Evolutionary conservation across 2,329 filamentous ascomycete species (phyloP).

Genomic region (Alternaria rosae): DNA sequence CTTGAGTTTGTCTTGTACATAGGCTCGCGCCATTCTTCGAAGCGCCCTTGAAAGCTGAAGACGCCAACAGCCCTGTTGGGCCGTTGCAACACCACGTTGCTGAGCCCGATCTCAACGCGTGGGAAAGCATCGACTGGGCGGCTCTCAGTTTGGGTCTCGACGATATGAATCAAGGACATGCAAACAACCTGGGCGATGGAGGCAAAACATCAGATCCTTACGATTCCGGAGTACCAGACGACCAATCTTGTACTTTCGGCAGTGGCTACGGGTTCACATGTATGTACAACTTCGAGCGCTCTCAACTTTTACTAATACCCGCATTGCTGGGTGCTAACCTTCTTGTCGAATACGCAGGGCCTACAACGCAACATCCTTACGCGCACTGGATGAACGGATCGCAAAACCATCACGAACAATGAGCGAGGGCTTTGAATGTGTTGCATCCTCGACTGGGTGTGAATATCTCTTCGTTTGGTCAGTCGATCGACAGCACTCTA

Average conservation of each 20-base stretch:
- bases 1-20: constrained; percentile 32
- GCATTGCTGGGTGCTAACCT: constrained; percentile 27
- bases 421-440: background rate
- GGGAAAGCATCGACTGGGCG: constrained; percentile 45
- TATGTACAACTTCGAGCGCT: background rate
- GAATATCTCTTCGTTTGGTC: background rate
- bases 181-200: background rate
- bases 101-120: constrained; percentile 37
- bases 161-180: background rate
- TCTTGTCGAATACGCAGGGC: constrained; percentile 21
- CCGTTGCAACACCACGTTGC: constrained; percentile 42
- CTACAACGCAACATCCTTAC: constrained; percentile 25
- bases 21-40: constrained; percentile 42
- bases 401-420: background rate
- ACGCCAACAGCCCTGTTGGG: constrained; percentile 31
- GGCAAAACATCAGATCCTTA: background rate
- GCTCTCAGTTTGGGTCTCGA: constrained; percentile 20
- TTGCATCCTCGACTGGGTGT: background rate
- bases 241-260: background rate
- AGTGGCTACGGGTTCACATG: constrained; percentile 25
- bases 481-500: background rate
- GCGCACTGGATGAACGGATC: constrained; percentile 19
- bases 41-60: constrained; percentile 22
- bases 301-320: background rate
- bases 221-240: background rate